Evolutionary conservation across 2,329 filamentous ascomycete genomes (phyloP).

Genomic region (Colletotrichum musicola): DNA sequence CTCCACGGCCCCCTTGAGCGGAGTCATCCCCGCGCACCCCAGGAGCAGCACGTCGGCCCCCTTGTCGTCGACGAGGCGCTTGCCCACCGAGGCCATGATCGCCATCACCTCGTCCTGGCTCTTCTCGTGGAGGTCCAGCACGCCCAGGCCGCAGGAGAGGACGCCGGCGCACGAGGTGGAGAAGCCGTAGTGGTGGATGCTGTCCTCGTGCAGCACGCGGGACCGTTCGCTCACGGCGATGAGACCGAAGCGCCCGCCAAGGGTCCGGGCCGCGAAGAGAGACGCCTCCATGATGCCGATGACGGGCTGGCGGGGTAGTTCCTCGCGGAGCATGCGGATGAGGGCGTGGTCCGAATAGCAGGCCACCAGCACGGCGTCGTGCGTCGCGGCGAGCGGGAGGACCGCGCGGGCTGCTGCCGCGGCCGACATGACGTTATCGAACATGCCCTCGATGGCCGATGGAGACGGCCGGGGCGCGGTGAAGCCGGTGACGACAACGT

Average conservation of each 20-base stretch:
- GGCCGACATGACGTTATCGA: constrained; percentile 69
- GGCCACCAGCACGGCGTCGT: constrained; percentile 49
- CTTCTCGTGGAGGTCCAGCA: constrained; percentile 35
- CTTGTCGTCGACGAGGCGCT: constrained; percentile 21
- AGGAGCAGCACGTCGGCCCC: constrained; percentile 28
- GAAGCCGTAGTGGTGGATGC: constrained; percentile 35
- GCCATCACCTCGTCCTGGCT: constrained; percentile 30
- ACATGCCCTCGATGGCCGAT: constrained; percentile 67
- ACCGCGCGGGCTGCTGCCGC: constrained; percentile 47
- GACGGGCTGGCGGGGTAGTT: constrained; percentile 58
- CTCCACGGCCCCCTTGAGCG: constrained; percentile 29
- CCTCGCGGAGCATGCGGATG: constrained; percentile 32
- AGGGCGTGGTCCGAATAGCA: constrained; percentile 34
- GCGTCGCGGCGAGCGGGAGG: constrained; percentile 49
- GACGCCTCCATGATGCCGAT: constrained; percentile 88
- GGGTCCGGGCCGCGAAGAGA: constrained; percentile 29
- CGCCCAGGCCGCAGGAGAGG: constrained; percentile 20
- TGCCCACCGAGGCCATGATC: constrained; percentile 30
- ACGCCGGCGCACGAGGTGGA: constrained; percentile 27
- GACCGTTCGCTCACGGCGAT: constrained; percentile 31
- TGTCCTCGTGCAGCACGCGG: constrained; percentile 30
- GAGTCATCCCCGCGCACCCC: constrained; percentile 32
- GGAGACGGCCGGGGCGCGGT: constrained; percentile 22
- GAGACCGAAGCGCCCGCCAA: constrained; percentile 28
- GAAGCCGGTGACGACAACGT: constrained; percentile 46